A percentile compares a stretch with the other conserved stretches of the same genome.
These are phyloP conservation scores for Ascochyta clinopodiicola DNA, from an alignment of 2,329 filamentous ascomycete species.

Conservation along the genomic window DNA sequence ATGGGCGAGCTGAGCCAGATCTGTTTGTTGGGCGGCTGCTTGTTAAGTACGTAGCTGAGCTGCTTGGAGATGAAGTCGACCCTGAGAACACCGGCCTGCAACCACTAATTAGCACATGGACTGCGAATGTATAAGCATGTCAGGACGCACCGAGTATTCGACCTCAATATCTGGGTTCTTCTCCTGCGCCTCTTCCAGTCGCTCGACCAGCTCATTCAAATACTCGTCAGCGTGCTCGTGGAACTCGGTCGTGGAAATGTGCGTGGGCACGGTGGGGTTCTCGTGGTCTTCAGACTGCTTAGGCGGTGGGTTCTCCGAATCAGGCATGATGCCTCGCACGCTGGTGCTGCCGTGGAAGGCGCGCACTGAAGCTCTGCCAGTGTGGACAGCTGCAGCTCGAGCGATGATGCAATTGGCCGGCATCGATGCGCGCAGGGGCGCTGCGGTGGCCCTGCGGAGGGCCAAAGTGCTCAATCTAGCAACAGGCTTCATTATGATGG, in stretches of 20 bases:
- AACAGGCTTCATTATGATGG: slow-evolving; percentile 32
- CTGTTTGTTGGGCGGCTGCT: slow-evolving; percentile 95
- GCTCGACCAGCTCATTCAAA: slow-evolving; percentile 65
- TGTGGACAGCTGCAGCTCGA: slow-evolving; percentile 18
- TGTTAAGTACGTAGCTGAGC: slow-evolving; percentile 89
- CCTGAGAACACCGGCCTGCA: slow-evolving; percentile 85
- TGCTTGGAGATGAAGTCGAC: slow-evolving; percentile 73
- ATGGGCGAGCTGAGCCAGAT: slow-evolving; percentile 95
- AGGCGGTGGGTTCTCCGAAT: slow-evolving; percentile 50
- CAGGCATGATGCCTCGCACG: slow-evolving; percentile 52
- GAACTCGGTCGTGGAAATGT: slow-evolving; percentile 74
- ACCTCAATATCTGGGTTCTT: slow-evolving; percentile 78
- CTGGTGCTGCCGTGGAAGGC: slow-evolving; percentile 35
- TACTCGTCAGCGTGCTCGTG: slow-evolving; percentile 79
- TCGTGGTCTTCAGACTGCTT: slow-evolving; percentile 46
- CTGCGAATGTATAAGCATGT: background rate
- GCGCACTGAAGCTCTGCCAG: slow-evolving; percentile 21
- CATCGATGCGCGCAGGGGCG: slow-evolving; percentile 28
- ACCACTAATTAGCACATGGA: slow-evolving; percentile 12
- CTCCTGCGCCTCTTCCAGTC: slow-evolving; percentile 78
- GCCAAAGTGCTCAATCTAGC: slow-evolving; percentile 28
- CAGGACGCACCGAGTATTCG: slow-evolving; percentile 75
- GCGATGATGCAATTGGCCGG: slow-evolving; percentile 37
- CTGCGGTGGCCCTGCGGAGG: slow-evolving; percentile 32
- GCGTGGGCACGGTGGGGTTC: slow-evolving; percentile 60